Percentiles rank a stretch among this genome's conserved stretches.
Evolutionary conservation across 2,329 filamentous ascomycete species (phyloP).

Genomic region (Seiridium cupressi): DNA sequence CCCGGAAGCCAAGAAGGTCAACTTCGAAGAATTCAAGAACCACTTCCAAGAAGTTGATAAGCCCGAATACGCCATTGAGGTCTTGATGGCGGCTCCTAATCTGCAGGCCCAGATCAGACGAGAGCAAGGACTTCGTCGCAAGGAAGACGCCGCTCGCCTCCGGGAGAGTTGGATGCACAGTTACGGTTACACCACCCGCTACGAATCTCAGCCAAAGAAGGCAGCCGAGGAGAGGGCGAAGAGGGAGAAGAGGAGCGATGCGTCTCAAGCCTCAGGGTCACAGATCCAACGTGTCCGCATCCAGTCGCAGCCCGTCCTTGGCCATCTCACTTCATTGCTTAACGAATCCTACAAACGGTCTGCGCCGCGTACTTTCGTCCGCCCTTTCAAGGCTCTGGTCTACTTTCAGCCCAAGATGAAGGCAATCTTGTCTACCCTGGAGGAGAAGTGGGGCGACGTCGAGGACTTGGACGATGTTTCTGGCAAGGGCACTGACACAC

Average conservation of each 20-base stretch:
- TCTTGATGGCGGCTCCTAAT: constrained; percentile 26
- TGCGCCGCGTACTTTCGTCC: constrained; percentile 36
- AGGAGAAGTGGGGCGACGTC: constrained; percentile 39
- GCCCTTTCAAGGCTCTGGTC: constrained; percentile 38
- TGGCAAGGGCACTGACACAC: constrained; percentile 19
- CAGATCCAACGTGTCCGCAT: constrained; percentile 35
- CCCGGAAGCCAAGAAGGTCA: constrained; percentile 36
- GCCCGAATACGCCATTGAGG: constrained; percentile 37
- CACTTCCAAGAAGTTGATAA: constrained; percentile 31
- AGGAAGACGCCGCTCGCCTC: constrained; percentile 32
- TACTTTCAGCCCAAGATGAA: constrained; percentile 41
- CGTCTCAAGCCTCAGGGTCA: constrained; percentile 11
- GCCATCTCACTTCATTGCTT: constrained; percentile 30
- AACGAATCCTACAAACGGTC: constrained; percentile 31
- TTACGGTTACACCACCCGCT: constrained; percentile 11
- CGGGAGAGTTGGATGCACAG: constrained; percentile 27
- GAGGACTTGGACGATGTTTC: constrained; percentile 29
- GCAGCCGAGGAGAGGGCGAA: constrained; percentile 17
- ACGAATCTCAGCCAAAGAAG: constrained; percentile 9
- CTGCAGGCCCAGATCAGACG: background rate
- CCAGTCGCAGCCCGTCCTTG: constrained; percentile 38
- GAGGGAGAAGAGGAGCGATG: constrained; percentile 19
- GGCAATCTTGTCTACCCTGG: constrained; percentile 33
- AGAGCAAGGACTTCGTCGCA: constrained; percentile 21
- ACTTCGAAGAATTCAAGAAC: constrained; percentile 44